Conservation (phyloP, 371 early-diverging fungal genomes). For the Mucor mucedo region DNA sequence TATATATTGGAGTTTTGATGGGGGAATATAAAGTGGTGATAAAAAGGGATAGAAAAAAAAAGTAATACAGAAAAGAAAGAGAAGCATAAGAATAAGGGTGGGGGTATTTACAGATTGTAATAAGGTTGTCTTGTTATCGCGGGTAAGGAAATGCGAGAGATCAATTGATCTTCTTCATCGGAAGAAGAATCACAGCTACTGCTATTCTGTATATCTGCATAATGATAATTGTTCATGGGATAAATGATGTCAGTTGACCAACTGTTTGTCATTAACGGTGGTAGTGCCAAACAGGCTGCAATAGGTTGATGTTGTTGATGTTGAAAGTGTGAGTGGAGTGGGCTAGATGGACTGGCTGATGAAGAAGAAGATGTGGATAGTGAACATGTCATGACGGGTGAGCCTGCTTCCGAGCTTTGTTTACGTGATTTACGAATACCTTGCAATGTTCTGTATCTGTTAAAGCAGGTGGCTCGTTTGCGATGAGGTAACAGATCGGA, state of each 20-base stretch:
- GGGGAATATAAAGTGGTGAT: conserved; percentile 1
- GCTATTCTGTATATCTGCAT: neutral
- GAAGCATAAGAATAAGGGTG: neutral
- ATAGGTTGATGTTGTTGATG: no score
- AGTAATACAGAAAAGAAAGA: neutral
- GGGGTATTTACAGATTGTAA: conserved; percentile 1
- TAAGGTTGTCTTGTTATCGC: neutral
- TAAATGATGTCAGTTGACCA: conserved; percentile 15
- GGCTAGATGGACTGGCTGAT: neutral
- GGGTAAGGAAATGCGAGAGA: neutral
- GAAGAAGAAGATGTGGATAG: conserved; percentile 6
- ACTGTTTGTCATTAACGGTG: neutral
- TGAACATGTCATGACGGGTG: conserved; percentile 12
- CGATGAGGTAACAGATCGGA: conserved; percentile 47
- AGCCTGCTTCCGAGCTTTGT: conserved; percentile 6
- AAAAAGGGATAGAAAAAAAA: neutral
- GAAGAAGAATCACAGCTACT: conserved; percentile 9
- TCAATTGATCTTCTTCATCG: neutral
- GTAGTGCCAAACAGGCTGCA: neutral
- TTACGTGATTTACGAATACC: conserved; percentile 56
- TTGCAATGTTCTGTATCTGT: conserved; percentile 51
- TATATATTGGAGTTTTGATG: neutral
- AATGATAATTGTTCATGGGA: conserved; percentile 1
- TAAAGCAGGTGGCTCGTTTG: conserved; percentile 57
- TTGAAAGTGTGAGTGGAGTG: conserved; percentile 1